A percentile compares a stretch with the other conserved stretches of the same genome.
phyloP scores from a whole-genome alignment of 441 rosid species.

The Omphalea diandra region DNA sequence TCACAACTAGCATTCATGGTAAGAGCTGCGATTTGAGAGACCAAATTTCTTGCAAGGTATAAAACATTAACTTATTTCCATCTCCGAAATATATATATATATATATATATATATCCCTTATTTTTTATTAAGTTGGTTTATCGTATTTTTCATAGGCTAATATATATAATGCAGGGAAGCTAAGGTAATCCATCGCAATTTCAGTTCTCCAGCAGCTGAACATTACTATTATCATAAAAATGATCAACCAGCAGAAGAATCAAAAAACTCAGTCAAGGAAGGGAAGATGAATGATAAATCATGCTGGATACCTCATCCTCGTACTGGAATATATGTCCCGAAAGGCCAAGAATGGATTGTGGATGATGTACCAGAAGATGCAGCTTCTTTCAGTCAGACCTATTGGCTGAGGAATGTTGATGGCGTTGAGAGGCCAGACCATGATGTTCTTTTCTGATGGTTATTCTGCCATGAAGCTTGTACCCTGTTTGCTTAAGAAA shows the following conservation, averaged over 20 bases:
- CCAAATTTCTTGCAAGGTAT: background rate
- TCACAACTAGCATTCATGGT: background rate
- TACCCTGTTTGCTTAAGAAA: too few relatives aligned
- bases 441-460: constrained; percentile 12
- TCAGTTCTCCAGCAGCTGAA: background rate
- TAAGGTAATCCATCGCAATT: background rate
- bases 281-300: background rate
- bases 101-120: too few relatives aligned
- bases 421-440: constrained; percentile 51
- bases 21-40: background rate
- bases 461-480: too few relatives aligned
- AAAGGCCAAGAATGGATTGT: constrained; percentile 67
- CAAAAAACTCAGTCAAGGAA: background rate
- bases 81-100: too few relatives aligned
- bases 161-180: constrained; percentile 20
- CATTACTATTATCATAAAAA: background rate
- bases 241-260: background rate
- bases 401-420: constrained; percentile 65
- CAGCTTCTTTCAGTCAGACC: constrained; percentile 49
- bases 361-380: constrained; percentile 55
- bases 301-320: constrained; percentile 77
- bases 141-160: background rate
- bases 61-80: background rate
- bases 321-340: constrained; percentile 72
- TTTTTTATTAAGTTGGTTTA: background rate